Conservation (phyloP, 2,329 filamentous ascomycete species). For the Mollisia scopiformis region DNA sequence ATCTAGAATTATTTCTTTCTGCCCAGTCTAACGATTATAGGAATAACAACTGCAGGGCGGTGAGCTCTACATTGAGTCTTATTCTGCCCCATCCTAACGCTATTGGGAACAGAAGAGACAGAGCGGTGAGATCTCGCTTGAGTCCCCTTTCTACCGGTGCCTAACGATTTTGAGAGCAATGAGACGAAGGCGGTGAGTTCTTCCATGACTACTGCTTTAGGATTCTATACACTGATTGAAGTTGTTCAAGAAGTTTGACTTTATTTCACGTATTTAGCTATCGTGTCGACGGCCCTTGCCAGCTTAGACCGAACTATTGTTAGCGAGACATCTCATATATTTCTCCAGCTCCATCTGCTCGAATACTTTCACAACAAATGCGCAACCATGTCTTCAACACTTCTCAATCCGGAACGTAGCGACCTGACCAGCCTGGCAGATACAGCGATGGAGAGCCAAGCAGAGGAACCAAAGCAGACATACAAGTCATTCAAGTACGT, state of each 20-base stretch:
- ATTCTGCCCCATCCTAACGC: no score
- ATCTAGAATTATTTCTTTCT: conserved; percentile 11
- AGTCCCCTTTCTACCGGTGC: not conserved
- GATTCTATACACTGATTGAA: not conserved
- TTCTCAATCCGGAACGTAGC: not conserved
- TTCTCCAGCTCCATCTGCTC: not conserved
- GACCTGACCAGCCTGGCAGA: conserved; percentile 20
- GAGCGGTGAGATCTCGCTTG: no score
- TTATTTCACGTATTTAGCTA: no score
- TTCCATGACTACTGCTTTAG: not conserved
- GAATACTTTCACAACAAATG: not conserved
- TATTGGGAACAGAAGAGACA: no score
- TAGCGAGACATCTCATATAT: no score
- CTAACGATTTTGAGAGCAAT: not conserved
- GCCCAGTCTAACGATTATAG: not conserved
- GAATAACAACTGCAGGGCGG: not conserved
- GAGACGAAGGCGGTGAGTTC: not conserved
- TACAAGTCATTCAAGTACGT: conserved; percentile 45
- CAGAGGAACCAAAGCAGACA: conserved; percentile 32
- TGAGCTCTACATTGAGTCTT: no score
- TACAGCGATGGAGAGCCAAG: conserved; percentile 17
- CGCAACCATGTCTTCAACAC: not conserved
- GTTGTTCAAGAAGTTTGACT: not conserved
- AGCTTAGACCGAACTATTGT: no score
- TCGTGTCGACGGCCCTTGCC: no score